Evolutionary conservation across 1,139 yeast species (phyloP), one percentile per base, ranked within the genome.

Genomic region (Candida sp.): DNA sequence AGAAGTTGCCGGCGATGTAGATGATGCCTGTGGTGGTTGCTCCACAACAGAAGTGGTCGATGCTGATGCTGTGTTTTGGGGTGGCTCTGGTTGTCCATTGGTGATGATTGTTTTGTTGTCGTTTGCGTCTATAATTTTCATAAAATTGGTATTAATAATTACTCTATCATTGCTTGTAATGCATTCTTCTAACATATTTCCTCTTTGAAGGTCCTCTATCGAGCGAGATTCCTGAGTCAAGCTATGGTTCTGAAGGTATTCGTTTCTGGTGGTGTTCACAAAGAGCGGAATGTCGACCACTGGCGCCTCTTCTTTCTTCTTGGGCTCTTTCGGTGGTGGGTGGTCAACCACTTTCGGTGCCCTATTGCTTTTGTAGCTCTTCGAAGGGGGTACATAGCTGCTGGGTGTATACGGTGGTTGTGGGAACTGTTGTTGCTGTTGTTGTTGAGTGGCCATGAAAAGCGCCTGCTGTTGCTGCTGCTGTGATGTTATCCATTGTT

Each of bases 91-190:
- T 34, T 42, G 48, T 11, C 55, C 50, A 44, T 49, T 49, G 12
- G 54, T 48, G 12, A 48, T 40, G 12, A 40, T 35, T 27, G 58
- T 54, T 8, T 59, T 47, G 45, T 59, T 58, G 17, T 62, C 55
- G 55, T 65, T 65, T 44, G 57, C 49, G 50, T 66, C 63, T 47
- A 63, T 53, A 39, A 63, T 49, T 49, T 55, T 58, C 34, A 53
- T 52, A 42, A 49, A 42, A 39, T 52, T 52, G 46, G 60, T 58
- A 42, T 44, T 48, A 46, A 61, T 51, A 31, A 54, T 49, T 32
- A 62, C 45, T 45, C 53, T 50, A 44, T 57, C 48, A 41, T 53
- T 54, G n/a, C 55, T 47, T 27, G 47, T 48, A 43, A 48, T 49
- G 34, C 47, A 43, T 50, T 51, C 51, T 49, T 57, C 54, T 55